These are phyloP conservation scores for Graphium sp. DNA, from an alignment of 2,329 filamentous ascomycete genomes.

Conservation along the genomic window DNA sequence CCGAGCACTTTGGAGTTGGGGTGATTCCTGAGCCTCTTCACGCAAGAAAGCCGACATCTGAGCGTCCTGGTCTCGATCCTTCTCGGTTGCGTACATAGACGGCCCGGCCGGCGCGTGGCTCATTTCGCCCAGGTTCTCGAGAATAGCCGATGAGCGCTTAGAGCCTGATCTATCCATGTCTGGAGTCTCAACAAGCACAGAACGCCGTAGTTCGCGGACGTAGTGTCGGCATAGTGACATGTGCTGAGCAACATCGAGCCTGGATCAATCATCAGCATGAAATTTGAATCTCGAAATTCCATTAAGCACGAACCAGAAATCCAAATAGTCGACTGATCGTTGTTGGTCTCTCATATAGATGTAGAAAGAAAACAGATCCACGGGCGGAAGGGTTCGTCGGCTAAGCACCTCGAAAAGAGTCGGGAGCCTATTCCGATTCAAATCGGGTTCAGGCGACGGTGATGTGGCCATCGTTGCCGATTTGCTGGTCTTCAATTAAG, in stretches of 20 bases:
- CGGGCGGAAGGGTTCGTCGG: conserved; percentile 81
- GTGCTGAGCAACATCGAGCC: conserved; percentile 98
- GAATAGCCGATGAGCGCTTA: conserved; percentile 67
- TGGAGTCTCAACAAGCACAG: conserved; percentile 82
- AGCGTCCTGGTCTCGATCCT: conserved; percentile 67
- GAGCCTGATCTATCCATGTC: conserved; percentile 69
- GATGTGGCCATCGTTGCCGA: conserved; percentile 13
- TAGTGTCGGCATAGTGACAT: conserved; percentile 97
- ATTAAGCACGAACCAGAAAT: conserved; percentile 64
- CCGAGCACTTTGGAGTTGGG: conserved; percentile 28
- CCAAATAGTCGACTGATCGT: conserved; percentile 90
- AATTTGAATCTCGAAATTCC: background rate
- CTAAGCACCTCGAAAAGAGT: conserved; percentile 93
- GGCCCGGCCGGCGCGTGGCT: conserved; percentile 39
- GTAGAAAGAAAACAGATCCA: conserved; percentile 97
- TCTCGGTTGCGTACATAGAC: conserved; percentile 47
- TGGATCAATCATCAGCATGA: conserved; percentile 17
- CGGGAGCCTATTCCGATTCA: conserved; percentile 67
- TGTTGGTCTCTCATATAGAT: conserved; percentile 99
- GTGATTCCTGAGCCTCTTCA: conserved; percentile 42
- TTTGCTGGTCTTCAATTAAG: conserved; percentile 10
- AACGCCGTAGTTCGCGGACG: conserved; percentile 84
- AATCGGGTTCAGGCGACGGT: conserved; percentile 39
- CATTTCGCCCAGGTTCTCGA: conserved; percentile 58
- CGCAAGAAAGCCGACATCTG: conserved; percentile 84